Evolutionary conservation across 768 basidiomycete species (phyloP).

Genomic region (Lactarius tabidus): DNA sequence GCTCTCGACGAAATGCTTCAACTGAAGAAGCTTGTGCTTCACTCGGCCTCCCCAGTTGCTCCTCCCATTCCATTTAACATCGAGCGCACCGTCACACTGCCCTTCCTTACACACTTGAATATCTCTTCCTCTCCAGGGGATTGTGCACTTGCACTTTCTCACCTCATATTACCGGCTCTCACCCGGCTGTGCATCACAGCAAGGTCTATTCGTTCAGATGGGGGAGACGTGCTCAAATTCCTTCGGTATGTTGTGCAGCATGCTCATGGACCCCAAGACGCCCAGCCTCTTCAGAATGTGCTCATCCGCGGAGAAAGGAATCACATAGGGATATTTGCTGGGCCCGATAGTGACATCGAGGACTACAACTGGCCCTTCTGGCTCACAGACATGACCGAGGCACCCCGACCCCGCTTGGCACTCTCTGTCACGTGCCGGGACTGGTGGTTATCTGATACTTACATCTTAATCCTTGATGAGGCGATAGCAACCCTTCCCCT

Average conservation of each 20-base stretch:
- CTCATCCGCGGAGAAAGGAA: background rate
- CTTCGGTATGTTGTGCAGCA: background rate
- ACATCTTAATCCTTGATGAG: no score
- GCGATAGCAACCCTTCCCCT: no score
- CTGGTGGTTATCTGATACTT: no score
- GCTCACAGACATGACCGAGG: background rate
- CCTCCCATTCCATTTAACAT: background rate
- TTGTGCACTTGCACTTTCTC: background rate
- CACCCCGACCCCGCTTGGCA: background rate
- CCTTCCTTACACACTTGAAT: background rate
- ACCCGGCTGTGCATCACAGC: background rate
- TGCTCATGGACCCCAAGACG: conserved; percentile 2
- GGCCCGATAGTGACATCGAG: background rate
- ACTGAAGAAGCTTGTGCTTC: conserved; percentile 1
- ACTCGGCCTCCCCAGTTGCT: background rate
- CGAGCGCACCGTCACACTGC: background rate
- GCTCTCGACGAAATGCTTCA: conserved; percentile 10
- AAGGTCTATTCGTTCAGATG: background rate
- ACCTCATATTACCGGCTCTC: background rate
- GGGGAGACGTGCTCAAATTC: background rate
- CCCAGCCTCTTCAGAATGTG: background rate
- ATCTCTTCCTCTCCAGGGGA: background rate
- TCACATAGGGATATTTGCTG: background rate
- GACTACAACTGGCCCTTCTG: no score
- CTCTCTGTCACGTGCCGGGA: no score